Percentiles rank a stretch among this genome's conserved stretches.
Evolutionary conservation across 192 early-diverging fungal genomes (phyloP).

Genomic region (Coemansia javaensis): DNA sequence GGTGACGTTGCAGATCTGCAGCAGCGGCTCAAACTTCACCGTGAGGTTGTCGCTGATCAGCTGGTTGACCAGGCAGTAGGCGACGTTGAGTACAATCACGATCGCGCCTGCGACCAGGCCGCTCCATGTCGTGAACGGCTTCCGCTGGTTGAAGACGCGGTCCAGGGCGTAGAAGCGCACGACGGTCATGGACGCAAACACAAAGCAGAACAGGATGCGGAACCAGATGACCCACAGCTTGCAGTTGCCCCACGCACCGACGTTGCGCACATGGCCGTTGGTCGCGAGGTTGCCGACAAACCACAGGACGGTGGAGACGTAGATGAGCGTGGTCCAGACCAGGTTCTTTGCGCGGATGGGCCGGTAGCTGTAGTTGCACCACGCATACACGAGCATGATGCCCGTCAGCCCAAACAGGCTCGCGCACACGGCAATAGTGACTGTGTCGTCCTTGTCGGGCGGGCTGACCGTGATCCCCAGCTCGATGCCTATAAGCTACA

Average conservation of each 20-base stretch:
- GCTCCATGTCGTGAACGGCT: conserved; percentile 28
- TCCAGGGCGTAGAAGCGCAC: conserved; percentile 41
- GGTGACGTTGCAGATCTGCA: conserved; percentile 16
- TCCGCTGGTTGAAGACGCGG: conserved; percentile 45
- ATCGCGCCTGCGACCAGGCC: conserved; percentile 1
- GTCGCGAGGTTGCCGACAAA: conserved; percentile 32
- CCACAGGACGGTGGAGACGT: conserved; percentile 35
- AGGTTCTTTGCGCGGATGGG: conserved; percentile 48
- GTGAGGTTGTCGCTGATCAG: conserved; percentile 11
- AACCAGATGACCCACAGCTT: conserved; percentile 46
- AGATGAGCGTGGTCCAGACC: conserved; percentile 26
- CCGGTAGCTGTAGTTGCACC: conserved; percentile 38
- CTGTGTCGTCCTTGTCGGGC: conserved; percentile 13
- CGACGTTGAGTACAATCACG: conserved; percentile 12
- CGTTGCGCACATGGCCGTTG: conserved; percentile 32
- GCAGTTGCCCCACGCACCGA: conserved; percentile 25
- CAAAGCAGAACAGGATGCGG: conserved; percentile 29
- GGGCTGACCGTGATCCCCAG: conserved; percentile 7
- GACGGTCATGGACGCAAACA: conserved; percentile 32
- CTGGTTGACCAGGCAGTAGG: conserved; percentile 18
- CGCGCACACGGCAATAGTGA: conserved; percentile 15
- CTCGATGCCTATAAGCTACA: conserved; percentile 12
- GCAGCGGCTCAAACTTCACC: neutral
- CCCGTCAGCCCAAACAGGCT: conserved; percentile 21
- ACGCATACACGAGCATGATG: conserved; percentile 24